Percentiles rank a stretch among this genome's conserved stretches.
phyloP scores from a whole-genome alignment of 228 moss, liverwort and hornwort genomes.

The Sphagnum magellanicum region DNA sequence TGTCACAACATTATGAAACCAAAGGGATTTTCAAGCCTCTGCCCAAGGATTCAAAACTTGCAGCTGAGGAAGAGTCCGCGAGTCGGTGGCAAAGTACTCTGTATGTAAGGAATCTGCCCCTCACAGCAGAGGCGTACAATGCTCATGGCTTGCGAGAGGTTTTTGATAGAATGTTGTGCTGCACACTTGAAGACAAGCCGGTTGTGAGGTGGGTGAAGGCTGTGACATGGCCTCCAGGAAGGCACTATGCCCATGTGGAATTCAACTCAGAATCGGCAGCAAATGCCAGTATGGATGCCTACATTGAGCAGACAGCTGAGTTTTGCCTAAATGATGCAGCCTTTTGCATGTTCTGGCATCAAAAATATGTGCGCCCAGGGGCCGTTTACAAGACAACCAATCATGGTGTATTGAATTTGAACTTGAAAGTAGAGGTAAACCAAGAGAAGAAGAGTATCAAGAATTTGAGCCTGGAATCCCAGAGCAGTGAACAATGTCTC shows the following conservation, averaged over 20 bases:
- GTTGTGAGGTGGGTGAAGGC: slow-evolving; percentile 1
- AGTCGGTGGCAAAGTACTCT: slow-evolving; percentile 2
- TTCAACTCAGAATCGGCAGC: slow-evolving; percentile 6
- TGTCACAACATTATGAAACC: too few species aligned
- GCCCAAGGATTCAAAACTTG: slow-evolving; percentile 1
- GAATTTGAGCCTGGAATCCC: not conserved
- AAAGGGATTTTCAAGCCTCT: not conserved
- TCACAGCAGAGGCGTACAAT: slow-evolving; percentile 6
- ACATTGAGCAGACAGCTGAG: slow-evolving; percentile 5
- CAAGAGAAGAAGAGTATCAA: not conserved
- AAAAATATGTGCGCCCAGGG: slow-evolving; percentile 12
- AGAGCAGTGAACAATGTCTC: not conserved
- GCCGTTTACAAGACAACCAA: slow-evolving; percentile 4
- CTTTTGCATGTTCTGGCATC: slow-evolving; percentile 8
- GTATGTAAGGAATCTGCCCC: slow-evolving; percentile 4
- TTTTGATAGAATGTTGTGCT: slow-evolving; percentile 3
- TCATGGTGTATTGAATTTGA: not conserved
- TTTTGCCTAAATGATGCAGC: slow-evolving; percentile 10
- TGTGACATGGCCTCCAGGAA: slow-evolving; percentile 13
- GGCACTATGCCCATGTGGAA: slow-evolving; percentile 7
- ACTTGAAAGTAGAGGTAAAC: not conserved
- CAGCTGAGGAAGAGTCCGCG: not conserved
- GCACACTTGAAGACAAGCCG: not conserved
- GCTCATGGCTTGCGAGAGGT: not conserved
- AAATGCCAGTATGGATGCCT: slow-evolving; percentile 7